Conservation (phyloP, 768 basidiomycete species). For the Favolaschia claudopus region DNA sequence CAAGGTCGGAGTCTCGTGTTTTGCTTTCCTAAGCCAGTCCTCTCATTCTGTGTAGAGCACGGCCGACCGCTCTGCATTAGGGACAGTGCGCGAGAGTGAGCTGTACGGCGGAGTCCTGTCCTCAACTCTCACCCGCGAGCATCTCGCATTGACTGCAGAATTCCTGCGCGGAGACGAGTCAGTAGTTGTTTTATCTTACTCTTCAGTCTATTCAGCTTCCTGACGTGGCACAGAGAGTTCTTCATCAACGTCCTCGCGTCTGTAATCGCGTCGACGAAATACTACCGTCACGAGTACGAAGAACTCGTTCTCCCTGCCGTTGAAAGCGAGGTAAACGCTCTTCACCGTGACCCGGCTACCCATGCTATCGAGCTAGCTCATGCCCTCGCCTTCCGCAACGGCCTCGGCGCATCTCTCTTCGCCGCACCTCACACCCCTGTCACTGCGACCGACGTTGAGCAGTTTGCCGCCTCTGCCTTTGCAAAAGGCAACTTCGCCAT, state of each 20-base stretch:
- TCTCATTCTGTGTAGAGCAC: constrained; percentile 68
- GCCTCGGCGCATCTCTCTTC: constrained; percentile 91
- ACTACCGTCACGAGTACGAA: constrained; percentile 77
- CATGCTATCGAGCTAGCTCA: constrained; percentile 90
- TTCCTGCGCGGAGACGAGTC: constrained; percentile 96
- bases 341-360: constrained; percentile 64
- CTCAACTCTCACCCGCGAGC: constrained; percentile 83
- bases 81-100: constrained; percentile 91
- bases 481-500: constrained; percentile 83
- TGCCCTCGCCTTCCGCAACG: constrained; percentile 89
- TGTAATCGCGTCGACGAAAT: constrained; percentile 83
- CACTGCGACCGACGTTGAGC: constrained; percentile 73
- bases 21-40: not conserved
- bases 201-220: not conserved
- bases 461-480: constrained; percentile 78
- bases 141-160: constrained; percentile 92
- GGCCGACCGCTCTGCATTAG: constrained; percentile 83
- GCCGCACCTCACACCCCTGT: constrained; percentile 73
- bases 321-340: constrained; percentile 71
- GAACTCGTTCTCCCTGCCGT: constrained; percentile 79
- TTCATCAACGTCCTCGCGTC: constrained; percentile 91
- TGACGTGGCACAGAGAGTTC: constrained; percentile 78
- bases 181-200: constrained; percentile 45
- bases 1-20: constrained; percentile 71
- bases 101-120: constrained; percentile 93